phyloP scores from a whole-genome alignment of 176 grass and related monocot genomes.

The Ensete ventricosum region DNA sequence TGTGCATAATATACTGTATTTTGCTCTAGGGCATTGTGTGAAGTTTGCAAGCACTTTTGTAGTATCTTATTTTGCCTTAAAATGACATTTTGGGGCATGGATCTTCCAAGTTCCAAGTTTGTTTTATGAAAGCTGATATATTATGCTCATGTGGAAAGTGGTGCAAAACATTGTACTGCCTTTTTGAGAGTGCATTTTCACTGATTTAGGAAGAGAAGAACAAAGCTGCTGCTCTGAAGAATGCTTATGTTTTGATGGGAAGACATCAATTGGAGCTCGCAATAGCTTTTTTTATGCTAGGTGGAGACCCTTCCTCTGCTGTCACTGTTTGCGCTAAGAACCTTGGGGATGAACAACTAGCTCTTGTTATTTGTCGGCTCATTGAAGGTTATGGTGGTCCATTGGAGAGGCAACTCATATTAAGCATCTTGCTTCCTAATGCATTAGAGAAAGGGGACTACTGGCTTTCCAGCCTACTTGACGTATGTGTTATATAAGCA shows the following conservation, averaged over 20 bases:
- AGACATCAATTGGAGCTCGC: slow-evolving; percentile 87
- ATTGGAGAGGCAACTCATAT: slow-evolving; percentile 71
- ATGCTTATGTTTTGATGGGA: slow-evolving; percentile 98
- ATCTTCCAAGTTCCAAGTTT: background rate
- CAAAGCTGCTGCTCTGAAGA: slow-evolving; percentile 90
- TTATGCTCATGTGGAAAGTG: background rate
- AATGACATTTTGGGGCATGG: background rate
- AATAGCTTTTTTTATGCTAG: slow-evolving; percentile 90
- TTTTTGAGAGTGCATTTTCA: background rate
- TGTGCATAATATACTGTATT: background rate
- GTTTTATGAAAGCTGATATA: background rate
- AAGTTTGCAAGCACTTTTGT: background rate
- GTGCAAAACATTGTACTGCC: background rate
- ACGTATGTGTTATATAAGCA: slow-evolving; percentile 45
- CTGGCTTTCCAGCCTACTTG: slow-evolving; percentile 89
- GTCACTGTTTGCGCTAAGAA: slow-evolving; percentile 89
- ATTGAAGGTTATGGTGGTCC: slow-evolving; percentile 62
- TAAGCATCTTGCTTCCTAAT: slow-evolving; percentile 61
- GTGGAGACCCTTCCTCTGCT: slow-evolving; percentile 71
- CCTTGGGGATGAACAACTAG: slow-evolving; percentile 83
- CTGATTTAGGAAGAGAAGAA: slow-evolving; percentile 77
- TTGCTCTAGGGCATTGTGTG: background rate
- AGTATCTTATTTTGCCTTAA: background rate
- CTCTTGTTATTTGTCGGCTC: slow-evolving; percentile 81
- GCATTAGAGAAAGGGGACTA: slow-evolving; percentile 68